Percentiles rank a stretch among this genome's conserved stretches.
Evolutionary conservation across 768 basidiomycete species (phyloP).

Genomic region (Lactifluus volemus): DNA sequence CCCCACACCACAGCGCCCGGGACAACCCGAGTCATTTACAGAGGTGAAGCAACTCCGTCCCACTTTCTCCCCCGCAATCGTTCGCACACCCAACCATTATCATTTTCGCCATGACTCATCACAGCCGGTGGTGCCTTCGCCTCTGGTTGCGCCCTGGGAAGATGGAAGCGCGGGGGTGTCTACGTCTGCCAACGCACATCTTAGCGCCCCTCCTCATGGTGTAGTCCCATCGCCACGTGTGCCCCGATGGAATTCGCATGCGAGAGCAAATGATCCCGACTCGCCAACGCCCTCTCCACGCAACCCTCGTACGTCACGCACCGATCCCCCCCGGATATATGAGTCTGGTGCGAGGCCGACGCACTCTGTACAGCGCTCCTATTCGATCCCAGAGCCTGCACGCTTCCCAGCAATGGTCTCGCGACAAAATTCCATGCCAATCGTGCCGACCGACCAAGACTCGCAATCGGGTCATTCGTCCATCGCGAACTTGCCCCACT

Average conservation of each 20-base stretch:
- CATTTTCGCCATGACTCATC: slow-evolving; percentile 36
- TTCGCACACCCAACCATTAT: slow-evolving; percentile 63
- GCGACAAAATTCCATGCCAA: slow-evolving; percentile 18
- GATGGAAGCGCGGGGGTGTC: background rate
- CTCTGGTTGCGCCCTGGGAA: slow-evolving; percentile 12
- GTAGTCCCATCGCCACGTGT: slow-evolving; percentile 11
- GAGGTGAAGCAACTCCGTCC: slow-evolving; percentile 45
- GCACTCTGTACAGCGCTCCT: slow-evolving; percentile 9
- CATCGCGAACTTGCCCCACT: slow-evolving; percentile 19
- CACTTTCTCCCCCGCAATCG: slow-evolving; percentile 60
- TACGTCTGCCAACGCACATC: slow-evolving; percentile 7
- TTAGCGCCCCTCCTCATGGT: background rate
- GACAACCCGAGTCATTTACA: slow-evolving; percentile 38
- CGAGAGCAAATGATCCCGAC: slow-evolving; percentile 1
- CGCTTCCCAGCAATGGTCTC: background rate
- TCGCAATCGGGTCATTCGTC: background rate
- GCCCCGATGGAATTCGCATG: slow-evolving; percentile 1
- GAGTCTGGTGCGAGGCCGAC: background rate
- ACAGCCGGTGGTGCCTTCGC: slow-evolving; percentile 13
- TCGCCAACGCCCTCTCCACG: slow-evolving; percentile 14
- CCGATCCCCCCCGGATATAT: slow-evolving; percentile 3
- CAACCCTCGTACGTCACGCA: background rate
- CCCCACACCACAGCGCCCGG: slow-evolving; percentile 18
- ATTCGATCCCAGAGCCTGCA: slow-evolving; percentile 9
- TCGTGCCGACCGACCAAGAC: background rate